Base-by-base conservation (phyloP, 495 filamentous ascomycete species). In the Lichenothelia convexa region DNA sequence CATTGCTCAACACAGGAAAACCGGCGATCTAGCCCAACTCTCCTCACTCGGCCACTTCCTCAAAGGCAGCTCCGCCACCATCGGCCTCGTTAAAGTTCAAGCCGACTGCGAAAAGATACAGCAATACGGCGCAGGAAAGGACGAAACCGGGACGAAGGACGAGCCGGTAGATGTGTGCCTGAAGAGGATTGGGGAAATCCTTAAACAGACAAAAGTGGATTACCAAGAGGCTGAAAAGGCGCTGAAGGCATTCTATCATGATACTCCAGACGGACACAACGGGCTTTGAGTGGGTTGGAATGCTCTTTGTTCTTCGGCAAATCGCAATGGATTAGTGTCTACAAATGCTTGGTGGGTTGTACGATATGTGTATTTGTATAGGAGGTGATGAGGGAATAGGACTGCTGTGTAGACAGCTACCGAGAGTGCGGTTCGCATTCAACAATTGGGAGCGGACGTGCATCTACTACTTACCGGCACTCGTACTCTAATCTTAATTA, bases 21-120 rank as follows among this genome's bases (percentile, higher is more conserved):
- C 63, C 8, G 60, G 62, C 41, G 64, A 92, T 40, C 73, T 94
- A 24, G 54, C 54, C 3, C 60, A 72, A 38, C 73, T 97, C 12
- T 93, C 86, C 13, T 63, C 63, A 12, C 72, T 92, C 18, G 89
- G 89, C 18, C 89, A 97, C 59, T 97, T 93, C 62, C 63, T 97
- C 36, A 97, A 97, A 58, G 89, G 89, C 26, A 94, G 87, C n/a
- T 93, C 87, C 7, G 89, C 89, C 15, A 95, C 91, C 5, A 72
- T 97, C 34, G 89, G 89, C 17, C 69, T 97, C 26, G 80, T 64
- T 46, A 91, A 92, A 59, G 79, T 97, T 50, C 82, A 82, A 54
- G 85, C 94, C 46, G 73, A 68, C 37, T 97, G 89, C 55, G 87
- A 94, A 57, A 80, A 91, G 64, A 93, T 97, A 46, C 89, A 97